Evolutionary conservation across 2,329 filamentous ascomycete species (phyloP), one percentile per base, ranked within the genome.

Genomic region (Scedosporium dehoogii): DNA sequence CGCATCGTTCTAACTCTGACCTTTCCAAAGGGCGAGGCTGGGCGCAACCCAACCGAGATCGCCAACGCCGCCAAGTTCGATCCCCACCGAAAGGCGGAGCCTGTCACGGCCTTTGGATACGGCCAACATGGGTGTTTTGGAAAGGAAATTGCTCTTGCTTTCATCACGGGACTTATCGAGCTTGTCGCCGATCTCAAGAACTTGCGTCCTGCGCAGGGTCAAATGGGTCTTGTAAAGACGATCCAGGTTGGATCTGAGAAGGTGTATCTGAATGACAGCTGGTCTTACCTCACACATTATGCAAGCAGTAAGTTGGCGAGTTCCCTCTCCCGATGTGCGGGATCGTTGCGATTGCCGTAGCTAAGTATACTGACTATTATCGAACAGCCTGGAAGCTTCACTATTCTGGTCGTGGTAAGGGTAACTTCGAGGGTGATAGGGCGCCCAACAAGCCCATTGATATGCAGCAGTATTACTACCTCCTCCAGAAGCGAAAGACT

Each of bases 71-170:
- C 71, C 44, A 70, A 73, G 61, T 81, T 82, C 64, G 72, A 77
- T 46, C 71, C 78, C 1, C 71, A 74, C 25, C 76, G 80, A 62
- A 72, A 75, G 63, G 67, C 66, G 3, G 71, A 71, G 3, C 68
- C 72, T 1, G 76, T 81, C 33, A 73, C 75, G 1, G 71, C 78
- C 21, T 81, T 76, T 64, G 77, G 77, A 66, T 75, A 75, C 61
- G 78, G 78, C 0, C 74, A 76, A 38, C 79, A 82, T 67, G 73
- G 77, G 29, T 82, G 79, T 63, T 33, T 80, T 1, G 76, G 73
- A 46, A 72, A 73, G 42, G 72, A 79, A 3, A 66, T 80, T 1
- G 73, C 76, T 0, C 70, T 75, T 12, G 69, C 74, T 0, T 78
- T 75, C 55, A 68, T 81, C 4, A 70, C 69, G 1, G 76, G 75